Conservation (phyloP, 176 grass and related monocot genomes). For the Rhipidocladum racemiflorum region DNA sequence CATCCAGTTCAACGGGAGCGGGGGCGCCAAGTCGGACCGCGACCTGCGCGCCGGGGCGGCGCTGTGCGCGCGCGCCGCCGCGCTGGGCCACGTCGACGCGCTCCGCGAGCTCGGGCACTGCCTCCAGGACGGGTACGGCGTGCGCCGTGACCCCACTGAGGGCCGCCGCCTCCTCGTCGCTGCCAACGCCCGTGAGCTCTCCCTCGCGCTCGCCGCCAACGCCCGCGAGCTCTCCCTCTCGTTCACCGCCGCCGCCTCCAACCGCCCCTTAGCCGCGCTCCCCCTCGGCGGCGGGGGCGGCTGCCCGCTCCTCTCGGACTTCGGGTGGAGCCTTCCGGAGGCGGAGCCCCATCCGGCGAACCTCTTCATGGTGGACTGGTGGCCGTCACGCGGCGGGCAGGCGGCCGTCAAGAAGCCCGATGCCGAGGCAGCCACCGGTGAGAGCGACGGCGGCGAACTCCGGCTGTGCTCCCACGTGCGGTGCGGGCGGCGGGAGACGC, state of each 20-base stretch:
- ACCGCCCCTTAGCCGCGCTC: neutral
- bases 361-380: constrained; percentile 78
- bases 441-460: constrained; percentile 9
- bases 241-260: neutral
- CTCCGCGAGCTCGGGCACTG: constrained; percentile 89
- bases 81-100: constrained; percentile 74
- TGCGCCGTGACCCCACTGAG: constrained; percentile 49
- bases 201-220: constrained; percentile 52
- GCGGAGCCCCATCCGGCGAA: constrained; percentile 64
- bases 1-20: constrained; percentile 86
- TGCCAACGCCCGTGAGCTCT: constrained; percentile 66
- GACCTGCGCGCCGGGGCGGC: constrained; percentile 63
- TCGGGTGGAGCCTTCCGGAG: constrained; percentile 56
- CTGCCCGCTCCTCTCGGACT: constrained; percentile 47
- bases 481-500: constrained; percentile 67
- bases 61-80: constrained; percentile 69
- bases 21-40: constrained; percentile 64
- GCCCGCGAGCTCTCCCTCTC: constrained; percentile 55
- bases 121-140: constrained; percentile 85
- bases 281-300: neutral
- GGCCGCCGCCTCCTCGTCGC: constrained; percentile 62
- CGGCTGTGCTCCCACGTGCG: constrained; percentile 60
- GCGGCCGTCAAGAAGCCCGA: neutral
- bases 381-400: neutral
- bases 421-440: neutral